These are phyloP conservation scores for Babjeviella inositovora DNA, from an alignment of 805 yeast species.

Conservation along the genomic window DNA sequence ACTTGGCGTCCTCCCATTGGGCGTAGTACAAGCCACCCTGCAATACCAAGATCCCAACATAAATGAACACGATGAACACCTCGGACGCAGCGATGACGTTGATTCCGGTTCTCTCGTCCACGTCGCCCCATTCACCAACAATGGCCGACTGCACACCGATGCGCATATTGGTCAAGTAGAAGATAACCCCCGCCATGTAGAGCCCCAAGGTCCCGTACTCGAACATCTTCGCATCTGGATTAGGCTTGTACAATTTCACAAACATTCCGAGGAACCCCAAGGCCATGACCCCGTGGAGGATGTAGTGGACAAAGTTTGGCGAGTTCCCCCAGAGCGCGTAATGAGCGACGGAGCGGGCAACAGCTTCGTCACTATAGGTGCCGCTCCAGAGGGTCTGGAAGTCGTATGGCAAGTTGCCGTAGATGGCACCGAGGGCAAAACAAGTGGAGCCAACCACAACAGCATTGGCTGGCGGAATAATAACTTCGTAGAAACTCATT, in stretches of 20 bases:
- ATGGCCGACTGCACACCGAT: constrained; percentile 61
- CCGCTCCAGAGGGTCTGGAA: constrained; percentile 49
- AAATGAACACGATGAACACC: constrained; percentile 52
- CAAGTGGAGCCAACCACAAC: constrained; percentile 39
- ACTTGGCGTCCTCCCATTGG: constrained; percentile 31
- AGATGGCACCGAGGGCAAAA: constrained; percentile 68
- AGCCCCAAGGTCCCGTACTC: constrained; percentile 81
- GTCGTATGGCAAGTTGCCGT: constrained; percentile 73
- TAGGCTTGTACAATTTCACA: constrained; percentile 76
- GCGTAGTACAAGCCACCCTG: constrained; percentile 90
- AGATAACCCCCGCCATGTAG: constrained; percentile 53
- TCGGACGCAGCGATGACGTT: constrained; percentile 87
- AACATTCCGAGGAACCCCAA: constrained; percentile 62
- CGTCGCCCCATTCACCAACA: constrained; percentile 86
- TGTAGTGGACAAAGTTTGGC: constrained; percentile 41
- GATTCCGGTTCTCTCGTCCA: constrained; percentile 70
- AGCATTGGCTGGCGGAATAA: constrained; percentile 25
- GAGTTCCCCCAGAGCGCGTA: constrained; percentile 59
- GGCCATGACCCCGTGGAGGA: constrained; percentile 41
- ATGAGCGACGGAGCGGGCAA: constrained; percentile 50
- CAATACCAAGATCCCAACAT: constrained; percentile 67
- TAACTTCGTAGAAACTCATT: constrained; percentile 15
- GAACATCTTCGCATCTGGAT: constrained; percentile 69
- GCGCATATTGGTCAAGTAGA: constrained; percentile 76
- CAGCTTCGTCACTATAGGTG: constrained; percentile 29